Conservation (phyloP, 352 stramenopile species). For the Pythium oligandrum region DNA sequence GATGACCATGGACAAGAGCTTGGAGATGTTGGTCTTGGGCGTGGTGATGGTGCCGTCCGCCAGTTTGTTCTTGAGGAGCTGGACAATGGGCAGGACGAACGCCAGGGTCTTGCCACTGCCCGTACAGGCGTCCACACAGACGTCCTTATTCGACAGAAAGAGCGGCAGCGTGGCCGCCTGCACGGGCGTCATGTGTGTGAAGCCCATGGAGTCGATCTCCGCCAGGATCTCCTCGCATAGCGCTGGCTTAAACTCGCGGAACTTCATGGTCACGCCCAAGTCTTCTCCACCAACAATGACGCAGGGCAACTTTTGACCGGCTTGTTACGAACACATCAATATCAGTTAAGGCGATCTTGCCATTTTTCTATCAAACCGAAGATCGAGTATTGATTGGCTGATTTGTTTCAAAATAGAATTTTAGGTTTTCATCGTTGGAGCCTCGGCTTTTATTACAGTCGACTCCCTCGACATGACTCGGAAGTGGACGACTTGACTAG, state of each 20-base stretch:
- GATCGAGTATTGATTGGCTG: too few species aligned
- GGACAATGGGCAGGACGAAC: constrained; percentile 93
- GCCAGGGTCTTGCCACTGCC: constrained; percentile 94
- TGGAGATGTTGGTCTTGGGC: constrained; percentile 52
- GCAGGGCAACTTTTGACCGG: too few species aligned
- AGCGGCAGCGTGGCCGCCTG: constrained; percentile 90
- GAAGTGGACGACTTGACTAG: too few species aligned
- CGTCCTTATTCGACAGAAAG: constrained; percentile 93
- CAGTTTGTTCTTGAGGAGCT: constrained; percentile 81
- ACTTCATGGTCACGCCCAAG: constrained; percentile 43
- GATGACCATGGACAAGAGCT: constrained; percentile 81
- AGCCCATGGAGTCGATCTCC: constrained; percentile 75
- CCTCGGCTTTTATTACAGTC: too few species aligned
- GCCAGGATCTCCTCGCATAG: constrained; percentile 69
- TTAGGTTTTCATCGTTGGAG: too few species aligned
- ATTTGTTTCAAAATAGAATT: too few species aligned
- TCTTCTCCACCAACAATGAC: too few species aligned
- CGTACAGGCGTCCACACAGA: constrained; percentile 93
- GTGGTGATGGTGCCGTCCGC: constrained; percentile 50
- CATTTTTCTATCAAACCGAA: too few species aligned
- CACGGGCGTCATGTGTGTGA: constrained; percentile 90
- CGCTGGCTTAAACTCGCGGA: constrained; percentile 76
- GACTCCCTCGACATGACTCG: too few species aligned
- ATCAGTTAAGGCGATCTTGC: too few species aligned
- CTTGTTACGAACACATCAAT: too few species aligned